Evolutionary conservation across 306 rosid species (phyloP).

Genomic region (Rubus idaeus): DNA sequence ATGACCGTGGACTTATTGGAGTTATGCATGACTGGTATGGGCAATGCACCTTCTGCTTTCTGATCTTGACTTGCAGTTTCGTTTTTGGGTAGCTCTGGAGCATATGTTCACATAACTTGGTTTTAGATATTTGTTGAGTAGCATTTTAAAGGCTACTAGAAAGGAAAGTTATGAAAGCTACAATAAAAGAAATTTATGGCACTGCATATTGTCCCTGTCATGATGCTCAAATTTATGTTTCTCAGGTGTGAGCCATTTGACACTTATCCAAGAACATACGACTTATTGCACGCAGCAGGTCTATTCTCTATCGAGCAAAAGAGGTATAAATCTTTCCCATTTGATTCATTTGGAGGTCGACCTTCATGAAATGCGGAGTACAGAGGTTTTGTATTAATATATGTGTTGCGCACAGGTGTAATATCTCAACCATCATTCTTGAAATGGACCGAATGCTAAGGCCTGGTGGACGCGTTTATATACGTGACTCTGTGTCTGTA

Average conservation of each 20-base stretch:
- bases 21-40: slow-evolving; percentile 92
- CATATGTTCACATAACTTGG: neutral
- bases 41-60: slow-evolving; percentile 1
- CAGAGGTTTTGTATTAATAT: neutral
- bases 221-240: slow-evolving; percentile 22
- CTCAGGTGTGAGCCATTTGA: slow-evolving; percentile 95
- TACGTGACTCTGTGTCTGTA: slow-evolving; percentile 60
- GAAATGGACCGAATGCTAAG: slow-evolving; percentile 91
- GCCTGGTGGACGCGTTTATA: slow-evolving; percentile 80
- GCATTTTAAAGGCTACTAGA: neutral
- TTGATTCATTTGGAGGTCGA: neutral
- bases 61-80: slow-evolving; percentile 14
- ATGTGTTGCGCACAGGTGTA: slow-evolving; percentile 55
- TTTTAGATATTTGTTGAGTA: neutral
- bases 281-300: slow-evolving; percentile 76
- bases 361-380: neutral
- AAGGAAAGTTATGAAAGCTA: neutral
- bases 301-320: slow-evolving; percentile 74
- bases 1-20: slow-evolving; percentile 89
- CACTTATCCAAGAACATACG: slow-evolving; percentile 92
- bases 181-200: neutral
- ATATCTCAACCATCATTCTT: slow-evolving; percentile 71
- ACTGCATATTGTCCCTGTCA: neutral
- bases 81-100: neutral
- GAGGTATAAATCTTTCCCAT: slow-evolving; percentile 40